These are phyloP conservation scores for Aethionema arabicum DNA, from an alignment of 345 rosid species.

Conservation along the genomic window DNA sequence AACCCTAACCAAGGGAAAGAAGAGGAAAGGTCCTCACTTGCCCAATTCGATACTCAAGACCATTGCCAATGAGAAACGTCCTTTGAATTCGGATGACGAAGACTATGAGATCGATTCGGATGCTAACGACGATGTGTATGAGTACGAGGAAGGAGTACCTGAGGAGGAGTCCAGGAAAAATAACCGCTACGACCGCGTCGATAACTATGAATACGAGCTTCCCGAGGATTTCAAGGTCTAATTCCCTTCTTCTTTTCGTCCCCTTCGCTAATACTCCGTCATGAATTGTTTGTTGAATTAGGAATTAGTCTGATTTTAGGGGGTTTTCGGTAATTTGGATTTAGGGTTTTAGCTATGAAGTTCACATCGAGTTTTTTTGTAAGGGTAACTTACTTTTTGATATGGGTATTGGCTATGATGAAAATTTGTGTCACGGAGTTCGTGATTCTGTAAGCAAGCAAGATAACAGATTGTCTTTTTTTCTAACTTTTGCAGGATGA, in stretches of 20 bases:
- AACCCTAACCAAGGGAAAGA: constrained; percentile 26
- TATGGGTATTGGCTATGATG: not conserved
- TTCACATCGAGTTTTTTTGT: not conserved
- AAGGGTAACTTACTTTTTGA: not conserved
- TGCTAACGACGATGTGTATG: constrained; percentile 56
- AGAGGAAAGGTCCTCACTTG: constrained; percentile 69
- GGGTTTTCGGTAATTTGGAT: not conserved
- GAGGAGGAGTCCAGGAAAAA: constrained; percentile 80
- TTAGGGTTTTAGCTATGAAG: too few relatives aligned
- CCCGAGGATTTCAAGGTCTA: constrained; percentile 70
- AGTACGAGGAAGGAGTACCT: constrained; percentile 77
- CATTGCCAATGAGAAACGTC: constrained; percentile 49
- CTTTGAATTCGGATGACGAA: constrained; percentile 55
- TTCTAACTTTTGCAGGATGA: constrained; percentile 57
- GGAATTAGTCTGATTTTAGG: not conserved
- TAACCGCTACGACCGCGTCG: constrained; percentile 68
- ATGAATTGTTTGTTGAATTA: not conserved
- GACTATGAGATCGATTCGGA: constrained; percentile 55
- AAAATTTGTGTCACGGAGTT: not conserved
- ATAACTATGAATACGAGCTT: constrained; percentile 66
- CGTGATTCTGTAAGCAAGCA: too few relatives aligned
- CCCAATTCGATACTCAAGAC: constrained; percentile 58
- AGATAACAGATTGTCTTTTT: not conserved
- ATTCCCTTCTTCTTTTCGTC: not conserved
- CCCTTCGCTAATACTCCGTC: not conserved